Base-by-base conservation (phyloP, 176 grass and related monocot genomes). In the Ananas comosus region DNA sequence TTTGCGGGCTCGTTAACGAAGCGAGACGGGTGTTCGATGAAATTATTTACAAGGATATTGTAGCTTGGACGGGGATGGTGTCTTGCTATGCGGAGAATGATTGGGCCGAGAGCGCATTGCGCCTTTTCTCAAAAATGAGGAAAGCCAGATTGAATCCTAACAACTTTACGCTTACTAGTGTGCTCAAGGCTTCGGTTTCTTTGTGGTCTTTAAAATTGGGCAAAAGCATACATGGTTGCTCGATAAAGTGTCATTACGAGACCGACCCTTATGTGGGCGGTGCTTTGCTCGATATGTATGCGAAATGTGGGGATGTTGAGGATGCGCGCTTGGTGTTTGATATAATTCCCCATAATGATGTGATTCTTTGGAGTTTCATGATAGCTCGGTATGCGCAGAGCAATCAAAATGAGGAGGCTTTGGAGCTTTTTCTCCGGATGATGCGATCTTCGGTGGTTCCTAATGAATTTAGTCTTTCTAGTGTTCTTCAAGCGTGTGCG, bases 351-450 rank as follows among this genome's bases (percentile, higher is more conserved):
- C 76, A 79, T 77, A 52, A 77, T 50, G 70, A 92, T 80, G 74
- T 87, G 64, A 77, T 86, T 65, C 87, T 86, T 72, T 81, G 79
- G 79, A 81, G 79, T 70, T 81, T 74, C 66, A 81, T 75, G 71
- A 81, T 81, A 18, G 71, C 90, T 49, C 66, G 74, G 14, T 86
- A 83, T 63, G 65, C 75, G n/a, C 75, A 77, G 77, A 78, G 64
- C 80, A 74, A 81, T 78, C 86, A 86, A 76, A 88, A 79, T 68
- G 56, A 71, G 10, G 67, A 90, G 21, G 82, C 90, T 9, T 83
- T 91, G 48, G 54, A 63, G 4, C 51, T 91, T 71, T 91, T 90
- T 29, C 17, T 59, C 42, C 51, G 63, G 71, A 84, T 82, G 84
- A 72, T 72, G 74, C 25, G 29, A 10, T 81, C 72, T 65, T 85